Conservation (phyloP, 2,329 filamentous ascomycete species). For the Pseudopyricularia javanii region DNA sequence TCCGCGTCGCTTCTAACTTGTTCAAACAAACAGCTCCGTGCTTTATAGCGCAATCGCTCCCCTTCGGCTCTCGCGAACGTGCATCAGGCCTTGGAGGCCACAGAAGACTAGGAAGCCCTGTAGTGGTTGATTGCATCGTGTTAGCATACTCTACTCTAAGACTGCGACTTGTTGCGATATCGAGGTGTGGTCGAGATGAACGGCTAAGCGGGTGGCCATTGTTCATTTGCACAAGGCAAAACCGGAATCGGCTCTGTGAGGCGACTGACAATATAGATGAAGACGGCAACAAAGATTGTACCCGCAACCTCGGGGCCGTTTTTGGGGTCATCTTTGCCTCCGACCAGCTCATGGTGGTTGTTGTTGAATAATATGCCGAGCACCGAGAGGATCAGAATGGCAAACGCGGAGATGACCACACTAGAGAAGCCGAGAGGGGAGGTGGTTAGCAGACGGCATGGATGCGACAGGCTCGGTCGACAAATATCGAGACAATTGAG, state of each 20-base stretch:
- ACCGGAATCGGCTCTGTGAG: neutral
- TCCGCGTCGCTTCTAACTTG: neutral
- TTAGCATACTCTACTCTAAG: neutral
- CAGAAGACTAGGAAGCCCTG: conserved; percentile 88
- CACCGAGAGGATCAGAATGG: conserved; percentile 52
- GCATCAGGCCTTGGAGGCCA: conserved; percentile 75
- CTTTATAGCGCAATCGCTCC: conserved; percentile 66
- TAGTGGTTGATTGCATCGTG: neutral
- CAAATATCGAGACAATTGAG: neutral
- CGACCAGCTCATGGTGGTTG: conserved; percentile 75
- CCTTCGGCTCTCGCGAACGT: conserved; percentile 69
- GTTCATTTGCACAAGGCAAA: neutral
- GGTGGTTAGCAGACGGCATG: neutral
- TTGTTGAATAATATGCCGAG: conserved; percentile 62
- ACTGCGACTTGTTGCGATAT: too few species aligned
- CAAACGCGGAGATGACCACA: conserved; percentile 56
- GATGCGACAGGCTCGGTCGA: neutral
- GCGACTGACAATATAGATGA: conserved; percentile 71
- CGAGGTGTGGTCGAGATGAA: neutral
- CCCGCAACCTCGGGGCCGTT: conserved; percentile 68
- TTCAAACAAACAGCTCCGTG: neutral
- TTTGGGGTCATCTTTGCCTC: conserved; percentile 57
- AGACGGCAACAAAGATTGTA: conserved; percentile 77
- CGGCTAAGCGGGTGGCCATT: neutral
- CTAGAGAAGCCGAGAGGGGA: conserved; percentile 33